Conservation (phyloP, 352 stramenopile species). For the Phytopythium litorale region DNA sequence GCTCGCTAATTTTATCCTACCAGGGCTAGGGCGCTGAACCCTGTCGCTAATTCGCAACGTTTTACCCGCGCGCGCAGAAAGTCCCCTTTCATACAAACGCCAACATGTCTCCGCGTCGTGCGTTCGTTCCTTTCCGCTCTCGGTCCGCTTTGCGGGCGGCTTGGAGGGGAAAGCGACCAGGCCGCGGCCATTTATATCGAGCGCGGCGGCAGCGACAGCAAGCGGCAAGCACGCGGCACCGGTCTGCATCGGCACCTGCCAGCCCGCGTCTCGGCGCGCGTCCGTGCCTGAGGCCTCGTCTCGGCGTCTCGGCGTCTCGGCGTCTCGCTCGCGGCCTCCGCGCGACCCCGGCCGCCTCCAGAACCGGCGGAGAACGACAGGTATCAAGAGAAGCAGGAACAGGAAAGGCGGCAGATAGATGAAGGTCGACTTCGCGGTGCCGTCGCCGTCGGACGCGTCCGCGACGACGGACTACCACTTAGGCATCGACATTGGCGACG, state of each 20-base stretch:
- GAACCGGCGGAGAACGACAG: too few species aligned
- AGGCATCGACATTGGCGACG: constrained; percentile 38
- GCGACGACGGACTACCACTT: constrained; percentile 48
- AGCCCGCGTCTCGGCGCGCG: too few species aligned
- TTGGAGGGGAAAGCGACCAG: background rate
- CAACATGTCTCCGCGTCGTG: background rate
- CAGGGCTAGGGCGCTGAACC: too few species aligned
- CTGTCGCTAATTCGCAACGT: too few species aligned
- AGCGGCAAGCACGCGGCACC: background rate
- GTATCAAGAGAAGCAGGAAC: too few species aligned
- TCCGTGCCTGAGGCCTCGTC: too few species aligned
- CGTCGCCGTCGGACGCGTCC: constrained; percentile 54
- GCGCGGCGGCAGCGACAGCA: background rate
- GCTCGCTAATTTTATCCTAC: too few species aligned
- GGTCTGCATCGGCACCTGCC: too few species aligned
- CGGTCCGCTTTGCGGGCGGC: too few species aligned
- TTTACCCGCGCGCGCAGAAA: background rate
- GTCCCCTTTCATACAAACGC: background rate
- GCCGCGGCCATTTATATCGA: constrained; percentile 3
- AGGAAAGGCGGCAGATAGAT: constrained; percentile 29
- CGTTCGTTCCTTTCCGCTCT: background rate
- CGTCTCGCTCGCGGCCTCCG: too few species aligned
- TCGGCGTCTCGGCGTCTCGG: too few species aligned
- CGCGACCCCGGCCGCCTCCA: too few species aligned
- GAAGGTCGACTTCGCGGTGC: constrained; percentile 68